These are phyloP conservation scores for Madurella mycetomatis DNA, from an alignment of 2,329 filamentous ascomycete genomes.

Conservation along the genomic window DNA sequence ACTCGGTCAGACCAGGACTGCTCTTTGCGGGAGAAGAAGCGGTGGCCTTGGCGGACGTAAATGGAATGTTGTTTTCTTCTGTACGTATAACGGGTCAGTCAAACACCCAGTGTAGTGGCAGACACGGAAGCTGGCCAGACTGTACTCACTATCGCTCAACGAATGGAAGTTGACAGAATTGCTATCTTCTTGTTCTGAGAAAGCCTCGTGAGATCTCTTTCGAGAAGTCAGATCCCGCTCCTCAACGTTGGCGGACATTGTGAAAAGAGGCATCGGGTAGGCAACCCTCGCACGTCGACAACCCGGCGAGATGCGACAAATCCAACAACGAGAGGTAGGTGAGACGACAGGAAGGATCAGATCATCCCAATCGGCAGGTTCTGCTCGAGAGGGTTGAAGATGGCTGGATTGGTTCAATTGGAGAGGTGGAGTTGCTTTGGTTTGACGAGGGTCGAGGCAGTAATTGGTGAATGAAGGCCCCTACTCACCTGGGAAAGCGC, in stretches of 20 bases:
- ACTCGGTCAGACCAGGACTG: conserved; percentile 38
- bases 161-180: conserved; percentile 4
- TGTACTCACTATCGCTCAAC: conserved; percentile 17
- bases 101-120: background rate
- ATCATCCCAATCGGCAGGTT: background rate
- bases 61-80: conserved; percentile 21
- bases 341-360: background rate
- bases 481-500: conserved; percentile 7
- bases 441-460: conserved; percentile 7
- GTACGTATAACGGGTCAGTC: background rate
- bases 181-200: conserved; percentile 12
- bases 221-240: conserved; percentile 14
- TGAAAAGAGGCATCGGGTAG: conserved; percentile 18
- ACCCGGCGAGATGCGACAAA: background rate
- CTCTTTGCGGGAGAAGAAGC: conserved; percentile 21
- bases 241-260: conserved; percentile 17
- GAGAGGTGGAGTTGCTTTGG: conserved; percentile 14
- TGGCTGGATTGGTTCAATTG: background rate
- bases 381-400: background rate
- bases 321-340: background rate
- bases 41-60: background rate
- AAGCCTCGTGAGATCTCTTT: conserved; percentile 22
- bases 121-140: background rate
- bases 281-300: background rate
- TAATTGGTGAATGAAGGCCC: conserved; percentile 23